Percentiles rank a stretch among this genome's conserved stretches.
phyloP scores from a whole-genome alignment of 108 stramenopile species.

The Chaetoceros tenuissimus region DNA sequence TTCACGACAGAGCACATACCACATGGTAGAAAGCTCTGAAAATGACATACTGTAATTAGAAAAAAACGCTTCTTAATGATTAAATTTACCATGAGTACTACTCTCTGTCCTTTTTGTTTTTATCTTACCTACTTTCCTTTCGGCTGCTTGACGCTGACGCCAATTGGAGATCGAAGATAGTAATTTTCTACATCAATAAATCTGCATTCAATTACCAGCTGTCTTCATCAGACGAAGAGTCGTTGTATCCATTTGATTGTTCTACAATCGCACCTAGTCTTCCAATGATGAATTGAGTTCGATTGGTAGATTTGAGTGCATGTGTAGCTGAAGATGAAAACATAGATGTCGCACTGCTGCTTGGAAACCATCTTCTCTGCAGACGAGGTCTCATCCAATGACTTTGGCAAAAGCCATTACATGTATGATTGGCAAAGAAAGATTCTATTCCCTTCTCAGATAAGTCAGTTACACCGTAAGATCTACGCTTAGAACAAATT shows the following conservation, averaged over 20 bases:
- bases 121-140: too few relatives aligned
- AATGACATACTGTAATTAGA: too few relatives aligned
- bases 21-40: too few relatives aligned
- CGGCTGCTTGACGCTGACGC: too few relatives aligned
- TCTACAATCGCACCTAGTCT: not conserved
- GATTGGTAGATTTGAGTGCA: conserved; percentile 1
- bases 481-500: conserved; percentile 32
- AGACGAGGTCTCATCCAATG: conserved; percentile 34
- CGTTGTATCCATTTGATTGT: not conserved
- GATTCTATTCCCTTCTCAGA: conserved; percentile 68
- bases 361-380: conserved; percentile 39
- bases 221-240: not conserved
- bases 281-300: not conserved
- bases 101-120: too few relatives aligned
- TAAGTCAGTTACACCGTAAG: conserved; percentile 56
- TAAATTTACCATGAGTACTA: too few relatives aligned
- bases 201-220: too few relatives aligned
- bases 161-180: too few relatives aligned
- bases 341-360: conserved; percentile 39
- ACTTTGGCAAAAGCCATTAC: conserved; percentile 50
- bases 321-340: not conserved
- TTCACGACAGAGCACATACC: too few relatives aligned
- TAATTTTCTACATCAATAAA: too few relatives aligned
- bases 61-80: too few relatives aligned
- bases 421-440: conserved; percentile 62